Evolutionary conservation across 306 rosid genomes (phyloP).

Genomic region (Chamaecrista fasciculata): DNA sequence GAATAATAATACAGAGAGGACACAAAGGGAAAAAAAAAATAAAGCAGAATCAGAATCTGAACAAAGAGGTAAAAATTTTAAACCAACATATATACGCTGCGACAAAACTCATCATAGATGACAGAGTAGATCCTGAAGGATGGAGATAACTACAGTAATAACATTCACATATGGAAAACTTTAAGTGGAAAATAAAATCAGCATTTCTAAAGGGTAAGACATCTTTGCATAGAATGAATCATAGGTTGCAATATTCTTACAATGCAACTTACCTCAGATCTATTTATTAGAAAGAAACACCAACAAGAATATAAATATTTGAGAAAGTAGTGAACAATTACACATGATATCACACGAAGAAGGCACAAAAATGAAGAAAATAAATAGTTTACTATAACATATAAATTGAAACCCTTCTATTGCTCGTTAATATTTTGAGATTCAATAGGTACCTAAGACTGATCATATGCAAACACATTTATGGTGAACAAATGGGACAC

Average conservation of each 20-base stretch:
- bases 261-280: neutral
- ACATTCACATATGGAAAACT: neutral
- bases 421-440: neutral
- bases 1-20: constrained; percentile 8
- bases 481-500: neutral
- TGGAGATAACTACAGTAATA: neutral
- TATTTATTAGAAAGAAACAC: neutral
- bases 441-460: neutral
- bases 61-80: neutral
- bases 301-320: no score
- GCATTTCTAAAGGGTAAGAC: neutral
- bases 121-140: neutral
- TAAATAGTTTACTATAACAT: neutral
- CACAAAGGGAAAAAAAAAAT: neutral
- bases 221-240: constrained; percentile 1
- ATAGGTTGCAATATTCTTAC: constrained; percentile 8
- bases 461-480: neutral
- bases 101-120: constrained; percentile 5
- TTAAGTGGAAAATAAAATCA: neutral
- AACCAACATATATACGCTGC: neutral
- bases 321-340: neutral
- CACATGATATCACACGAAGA: neutral
- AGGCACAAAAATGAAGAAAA: neutral
- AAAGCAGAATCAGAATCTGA: neutral
- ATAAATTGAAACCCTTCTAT: neutral